These are phyloP conservation scores for Trypanosomatidae sp. DNA, from an alignment of 208 protist genomes.

Conservation along the genomic window DNA sequence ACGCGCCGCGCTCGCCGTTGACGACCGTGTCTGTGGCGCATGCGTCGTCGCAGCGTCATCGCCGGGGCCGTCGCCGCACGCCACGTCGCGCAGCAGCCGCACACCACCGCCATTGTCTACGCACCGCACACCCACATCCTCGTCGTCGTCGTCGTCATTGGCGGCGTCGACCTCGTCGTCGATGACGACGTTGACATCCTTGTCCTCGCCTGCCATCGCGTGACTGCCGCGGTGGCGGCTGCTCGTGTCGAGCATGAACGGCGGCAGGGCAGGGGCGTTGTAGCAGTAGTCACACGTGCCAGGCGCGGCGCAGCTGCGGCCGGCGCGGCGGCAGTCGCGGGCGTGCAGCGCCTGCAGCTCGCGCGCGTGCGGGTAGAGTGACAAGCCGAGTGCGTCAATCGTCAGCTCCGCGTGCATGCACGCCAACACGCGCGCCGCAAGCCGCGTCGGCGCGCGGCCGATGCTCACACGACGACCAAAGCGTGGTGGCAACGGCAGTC, in stretches of 20 bases:
- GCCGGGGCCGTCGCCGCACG: too few relatives aligned
- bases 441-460: constrained; percentile 38
- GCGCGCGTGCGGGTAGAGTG: constrained; percentile 34
- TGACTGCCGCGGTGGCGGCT: too few relatives aligned
- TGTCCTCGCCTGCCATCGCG: too few relatives aligned
- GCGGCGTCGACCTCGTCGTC: too few relatives aligned
- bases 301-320: constrained; percentile 51
- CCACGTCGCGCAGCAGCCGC: too few relatives aligned
- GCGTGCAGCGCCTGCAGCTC: constrained; percentile 41
- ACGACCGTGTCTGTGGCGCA: too few relatives aligned
- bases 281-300: constrained; percentile 39
- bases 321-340: constrained; percentile 42
- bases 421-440: constrained; percentile 49
- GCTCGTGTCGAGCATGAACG: constrained; percentile 21
- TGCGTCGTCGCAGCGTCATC: too few relatives aligned
- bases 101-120: too few relatives aligned
- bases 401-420: constrained; percentile 88
- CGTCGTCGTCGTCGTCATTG: too few relatives aligned
- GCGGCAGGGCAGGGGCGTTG: constrained; percentile 21
- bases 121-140: too few relatives aligned
- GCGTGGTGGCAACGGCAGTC: constrained; percentile 37
- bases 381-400: constrained; percentile 71
- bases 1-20: too few relatives aligned
- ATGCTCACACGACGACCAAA: constrained; percentile 64
- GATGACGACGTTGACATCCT: not conserved